Percentiles rank a stretch among this genome's conserved stretches.
Conservation (phyloP, 805 yeast genomes). For the Dipodascopsis uninucleata region DNA sequence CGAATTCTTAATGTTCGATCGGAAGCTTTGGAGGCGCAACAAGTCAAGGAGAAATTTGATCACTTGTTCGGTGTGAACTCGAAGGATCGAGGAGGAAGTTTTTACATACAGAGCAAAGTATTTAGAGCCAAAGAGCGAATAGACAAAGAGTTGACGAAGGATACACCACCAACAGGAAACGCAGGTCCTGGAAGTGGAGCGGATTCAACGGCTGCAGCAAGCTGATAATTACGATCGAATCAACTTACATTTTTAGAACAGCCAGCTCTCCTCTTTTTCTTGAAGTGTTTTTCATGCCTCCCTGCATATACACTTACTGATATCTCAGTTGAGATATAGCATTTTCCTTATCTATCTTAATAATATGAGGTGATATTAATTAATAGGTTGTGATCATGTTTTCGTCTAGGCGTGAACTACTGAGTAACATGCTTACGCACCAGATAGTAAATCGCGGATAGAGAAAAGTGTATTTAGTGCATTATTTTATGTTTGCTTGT, state of each 20-base stretch:
- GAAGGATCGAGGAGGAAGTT: constrained; percentile 93
- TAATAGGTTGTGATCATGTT: too few relatives aligned
- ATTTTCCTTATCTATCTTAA: too few relatives aligned
- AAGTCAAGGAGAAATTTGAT: constrained; percentile 64
- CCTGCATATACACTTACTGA: too few relatives aligned
- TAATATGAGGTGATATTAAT: too few relatives aligned
- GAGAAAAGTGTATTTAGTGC: too few relatives aligned
- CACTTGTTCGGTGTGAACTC: constrained; percentile 84
- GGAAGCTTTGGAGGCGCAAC: constrained; percentile 47
- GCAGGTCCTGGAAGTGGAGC: too few relatives aligned
- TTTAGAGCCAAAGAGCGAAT: constrained; percentile 91
- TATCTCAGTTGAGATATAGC: too few relatives aligned
- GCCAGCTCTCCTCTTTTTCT: not conserved
- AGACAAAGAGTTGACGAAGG: constrained; percentile 62
- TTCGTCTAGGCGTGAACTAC: too few relatives aligned
- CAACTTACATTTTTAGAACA: not conserved
- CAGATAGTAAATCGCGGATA: too few relatives aligned
- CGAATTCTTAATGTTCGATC: constrained; percentile 81
- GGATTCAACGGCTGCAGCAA: constrained; percentile 3
- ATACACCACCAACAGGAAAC: constrained; percentile 14
- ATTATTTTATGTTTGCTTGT: too few relatives aligned
- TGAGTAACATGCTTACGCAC: too few relatives aligned
- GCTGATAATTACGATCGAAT: not conserved
- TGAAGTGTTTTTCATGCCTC: too few relatives aligned
- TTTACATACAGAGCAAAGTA: constrained; percentile 88